Base-by-base conservation (phyloP, 2,329 filamentous ascomycete genomes). In the Golovinomyces cichoracearum region DNA sequence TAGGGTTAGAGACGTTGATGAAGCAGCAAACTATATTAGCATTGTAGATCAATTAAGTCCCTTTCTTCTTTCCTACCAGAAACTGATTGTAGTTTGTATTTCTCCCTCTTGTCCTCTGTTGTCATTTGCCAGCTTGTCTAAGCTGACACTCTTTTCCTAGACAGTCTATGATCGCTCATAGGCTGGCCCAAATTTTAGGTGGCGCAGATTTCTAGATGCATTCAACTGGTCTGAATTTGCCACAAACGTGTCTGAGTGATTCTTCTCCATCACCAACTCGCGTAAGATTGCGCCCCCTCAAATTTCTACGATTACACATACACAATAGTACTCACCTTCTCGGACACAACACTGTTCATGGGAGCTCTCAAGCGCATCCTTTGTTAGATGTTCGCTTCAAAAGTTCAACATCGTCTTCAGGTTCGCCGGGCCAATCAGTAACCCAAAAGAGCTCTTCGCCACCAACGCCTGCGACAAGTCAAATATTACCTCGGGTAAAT, bases 391-490 rank as follows among this genome's bases (percentile, higher is more conserved):
- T 12, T 27, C 41, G 23, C 9, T 27, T 25, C 23, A 27, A 22
- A 17, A 45, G 23, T 25, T 45, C 26, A 17, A 26, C 19, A 27
- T 25, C 41, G 23, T 38, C 37, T 13, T n/a, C 23, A n/a, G 33
- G 25, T 10, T 21, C 25, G 3, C n/a, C 21, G 12, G 26, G 21
- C 4, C 23, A 22, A 22, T 31, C 23, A 42, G 25, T 5, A 41
- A 41, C 2, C 26, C 21, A 15, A 6, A 29, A 26, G 13, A 45
- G 17, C n/a, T 45, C 27, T n/a, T 29, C 5, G 4, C 29, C 23
- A 5, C 12, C 17, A 21, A 23, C 56, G 23, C 52, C 55, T 7
- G 54, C 52, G 19, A 48, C 52, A 23, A 57, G 56, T 33, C 52
- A 48, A 51, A 49, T 50, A 23, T 51, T 54, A 17, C 50, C 53